These are phyloP conservation scores for Crithidia expoeki DNA, from an alignment of 208 protist genomes.

Conservation along the genomic window DNA sequence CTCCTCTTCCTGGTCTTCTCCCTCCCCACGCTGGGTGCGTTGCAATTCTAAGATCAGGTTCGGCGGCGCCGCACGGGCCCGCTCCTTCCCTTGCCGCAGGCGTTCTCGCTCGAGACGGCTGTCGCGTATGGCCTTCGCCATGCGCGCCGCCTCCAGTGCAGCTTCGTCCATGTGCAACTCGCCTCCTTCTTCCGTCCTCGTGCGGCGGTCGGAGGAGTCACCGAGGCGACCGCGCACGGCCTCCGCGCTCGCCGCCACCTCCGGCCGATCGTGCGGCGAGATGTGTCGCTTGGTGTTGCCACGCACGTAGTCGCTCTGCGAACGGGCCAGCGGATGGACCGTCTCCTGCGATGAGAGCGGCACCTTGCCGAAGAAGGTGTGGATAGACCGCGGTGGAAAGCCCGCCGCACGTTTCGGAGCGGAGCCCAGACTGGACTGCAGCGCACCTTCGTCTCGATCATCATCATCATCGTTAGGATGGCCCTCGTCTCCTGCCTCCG, in stretches of 20 bases:
- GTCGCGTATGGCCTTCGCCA: constrained; percentile 16
- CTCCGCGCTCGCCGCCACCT: constrained; percentile 7
- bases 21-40: too few relatives aligned
- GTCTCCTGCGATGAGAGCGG: neutral
- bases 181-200: neutral
- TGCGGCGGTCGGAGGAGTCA: neutral
- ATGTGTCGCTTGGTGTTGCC: constrained; percentile 13
- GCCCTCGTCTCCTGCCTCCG: neutral
- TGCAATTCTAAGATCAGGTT: neutral
- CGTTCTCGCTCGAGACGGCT: neutral
- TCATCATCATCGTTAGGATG: neutral
- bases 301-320: constrained; percentile 17
- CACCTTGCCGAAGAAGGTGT: constrained; percentile 1
- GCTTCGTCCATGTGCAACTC: constrained; percentile 6
- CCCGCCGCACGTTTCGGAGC: constrained; percentile 1
- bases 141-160: constrained; percentile 3
- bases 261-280: constrained; percentile 13
- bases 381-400: constrained; percentile 5
- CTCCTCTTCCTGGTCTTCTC: constrained; percentile 22
- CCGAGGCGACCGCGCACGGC: neutral
- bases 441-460: neutral
- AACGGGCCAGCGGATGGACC: constrained; percentile 1
- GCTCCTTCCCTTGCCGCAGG: neutral
- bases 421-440: neutral
- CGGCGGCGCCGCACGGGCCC: constrained; percentile 1